Evolutionary conservation across 345 rosid species (phyloP).

Genomic region (Arabis alpina): DNA sequence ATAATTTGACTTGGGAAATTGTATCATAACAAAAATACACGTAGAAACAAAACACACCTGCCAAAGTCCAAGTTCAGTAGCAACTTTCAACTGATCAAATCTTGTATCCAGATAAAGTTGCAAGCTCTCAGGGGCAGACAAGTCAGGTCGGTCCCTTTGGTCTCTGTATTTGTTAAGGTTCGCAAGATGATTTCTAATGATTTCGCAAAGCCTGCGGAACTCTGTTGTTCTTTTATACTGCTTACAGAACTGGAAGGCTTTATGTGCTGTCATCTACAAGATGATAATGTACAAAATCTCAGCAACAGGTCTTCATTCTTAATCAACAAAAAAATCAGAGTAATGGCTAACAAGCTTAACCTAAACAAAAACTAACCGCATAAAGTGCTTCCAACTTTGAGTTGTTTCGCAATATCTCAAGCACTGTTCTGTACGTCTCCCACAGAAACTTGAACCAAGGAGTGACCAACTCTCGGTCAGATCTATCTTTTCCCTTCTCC

Average conservation of each 20-base stretch:
- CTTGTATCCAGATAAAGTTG: slow-evolving; percentile 94
- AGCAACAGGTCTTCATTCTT: slow-evolving; percentile 1
- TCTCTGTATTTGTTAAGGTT: slow-evolving; percentile 96
- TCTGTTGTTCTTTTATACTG: slow-evolving; percentile 94
- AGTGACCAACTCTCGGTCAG: slow-evolving; percentile 95
- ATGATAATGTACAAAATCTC: slow-evolving; percentile 4
- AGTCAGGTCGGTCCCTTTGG: slow-evolving; percentile 98
- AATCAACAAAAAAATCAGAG: slow-evolving; percentile 5
- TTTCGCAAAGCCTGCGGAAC: slow-evolving; percentile 94
- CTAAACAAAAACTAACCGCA: slow-evolving; percentile 64
- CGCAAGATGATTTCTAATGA: slow-evolving; percentile 87
- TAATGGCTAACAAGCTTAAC: slow-evolving; percentile 11
- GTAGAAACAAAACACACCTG: slow-evolving; percentile 57
- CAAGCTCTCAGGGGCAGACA: slow-evolving; percentile 91
- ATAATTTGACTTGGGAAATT: neutral
- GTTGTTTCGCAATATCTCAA: slow-evolving; percentile 91
- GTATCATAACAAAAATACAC: slow-evolving; percentile 8
- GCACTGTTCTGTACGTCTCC: slow-evolving; percentile 99
- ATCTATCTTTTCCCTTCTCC: slow-evolving; percentile 98
- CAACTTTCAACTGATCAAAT: slow-evolving; percentile 95
- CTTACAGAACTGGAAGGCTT: slow-evolving; percentile 98
- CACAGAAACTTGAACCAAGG: slow-evolving; percentile 99
- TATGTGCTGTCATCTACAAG: slow-evolving; percentile 94
- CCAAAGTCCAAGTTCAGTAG: slow-evolving; percentile 95
- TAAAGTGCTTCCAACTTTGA: slow-evolving; percentile 96